These are phyloP conservation scores for Alternaria gaisen DNA, from an alignment of 2,329 filamentous ascomycete genomes.

Conservation along the genomic window DNA sequence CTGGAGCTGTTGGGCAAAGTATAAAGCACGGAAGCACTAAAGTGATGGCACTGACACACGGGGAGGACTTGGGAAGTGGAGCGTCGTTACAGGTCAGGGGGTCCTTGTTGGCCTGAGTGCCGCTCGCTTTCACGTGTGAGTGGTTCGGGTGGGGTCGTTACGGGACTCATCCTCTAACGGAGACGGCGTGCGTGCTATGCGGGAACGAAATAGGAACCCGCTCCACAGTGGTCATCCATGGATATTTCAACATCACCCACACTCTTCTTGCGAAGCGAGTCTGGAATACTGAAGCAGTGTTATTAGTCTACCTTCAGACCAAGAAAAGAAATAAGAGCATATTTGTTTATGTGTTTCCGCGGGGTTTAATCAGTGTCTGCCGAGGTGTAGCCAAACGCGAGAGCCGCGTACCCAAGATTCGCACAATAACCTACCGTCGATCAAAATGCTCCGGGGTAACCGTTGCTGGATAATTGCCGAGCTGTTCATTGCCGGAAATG, in stretches of 20 bases:
- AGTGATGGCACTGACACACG: conserved; percentile 6
- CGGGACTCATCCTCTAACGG: background rate
- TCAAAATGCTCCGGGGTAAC: conserved; percentile 2
- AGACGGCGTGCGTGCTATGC: conserved; percentile 5
- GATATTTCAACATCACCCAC: background rate
- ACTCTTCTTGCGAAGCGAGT: background rate
- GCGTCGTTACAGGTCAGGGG: conserved; percentile 5
- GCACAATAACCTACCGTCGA: background rate
- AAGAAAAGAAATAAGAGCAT: background rate
- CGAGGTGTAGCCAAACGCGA: background rate
- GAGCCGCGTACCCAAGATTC: background rate
- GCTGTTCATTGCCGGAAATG: background rate
- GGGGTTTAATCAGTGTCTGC: background rate
- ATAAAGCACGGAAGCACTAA: conserved; percentile 1
- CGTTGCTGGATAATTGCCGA: conserved; percentile 1
- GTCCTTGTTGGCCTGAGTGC: background rate
- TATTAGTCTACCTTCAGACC: background rate
- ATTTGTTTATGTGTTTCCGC: background rate
- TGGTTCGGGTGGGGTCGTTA: background rate
- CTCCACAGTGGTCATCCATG: conserved; percentile 8
- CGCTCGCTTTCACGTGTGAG: background rate
- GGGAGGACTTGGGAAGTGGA: conserved; percentile 9
- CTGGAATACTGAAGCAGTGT: background rate
- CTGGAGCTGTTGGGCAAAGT: conserved; percentile 10
- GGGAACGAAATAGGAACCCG: conserved; percentile 7